Evolutionary conservation across 2,329 filamentous ascomycete species (phyloP).

Genomic region (Claviceps pusilla): DNA sequence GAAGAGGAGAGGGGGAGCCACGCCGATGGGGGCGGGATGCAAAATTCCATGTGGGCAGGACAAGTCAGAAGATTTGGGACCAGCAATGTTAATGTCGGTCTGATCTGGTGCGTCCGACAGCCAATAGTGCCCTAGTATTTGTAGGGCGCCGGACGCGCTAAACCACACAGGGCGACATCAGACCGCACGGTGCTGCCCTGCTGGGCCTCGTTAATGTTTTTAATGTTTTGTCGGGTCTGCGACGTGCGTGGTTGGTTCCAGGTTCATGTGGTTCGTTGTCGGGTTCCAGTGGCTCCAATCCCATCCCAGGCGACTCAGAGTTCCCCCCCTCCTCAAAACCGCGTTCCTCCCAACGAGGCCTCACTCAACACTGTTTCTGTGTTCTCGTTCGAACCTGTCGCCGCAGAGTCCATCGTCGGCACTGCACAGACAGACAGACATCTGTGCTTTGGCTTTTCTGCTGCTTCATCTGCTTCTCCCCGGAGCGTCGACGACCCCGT

Average conservation of each 20-base stretch:
- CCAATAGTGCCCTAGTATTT: neutral
- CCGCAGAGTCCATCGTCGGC: slow-evolving; percentile 1
- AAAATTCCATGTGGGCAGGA: neutral
- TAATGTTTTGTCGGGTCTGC: too few relatives aligned
- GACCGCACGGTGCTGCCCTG: neutral
- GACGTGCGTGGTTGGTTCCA: too few relatives aligned
- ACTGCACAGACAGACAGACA: neutral
- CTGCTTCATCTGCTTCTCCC: neutral
- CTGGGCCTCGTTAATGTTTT: neutral
- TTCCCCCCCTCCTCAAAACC: neutral
- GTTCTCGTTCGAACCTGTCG: neutral
- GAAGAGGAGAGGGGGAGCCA: too few relatives aligned
- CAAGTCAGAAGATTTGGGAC: too few relatives aligned
- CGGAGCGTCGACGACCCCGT: neutral
- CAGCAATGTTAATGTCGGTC: too few relatives aligned
- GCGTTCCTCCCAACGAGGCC: slow-evolving; percentile 2
- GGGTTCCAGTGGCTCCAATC: too few relatives aligned
- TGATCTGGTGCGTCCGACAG: neutral
- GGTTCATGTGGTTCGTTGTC: too few relatives aligned
- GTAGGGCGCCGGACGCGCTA: slow-evolving; percentile 1
- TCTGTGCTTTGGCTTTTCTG: neutral
- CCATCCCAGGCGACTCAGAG: too few relatives aligned
- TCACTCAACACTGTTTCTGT: neutral
- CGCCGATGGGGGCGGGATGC: neutral
- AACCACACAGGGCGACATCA: neutral